These are phyloP conservation scores for Microcyclospora tardicrescens DNA, from an alignment of 2,329 filamentous ascomycete species.

Conservation along the genomic window DNA sequence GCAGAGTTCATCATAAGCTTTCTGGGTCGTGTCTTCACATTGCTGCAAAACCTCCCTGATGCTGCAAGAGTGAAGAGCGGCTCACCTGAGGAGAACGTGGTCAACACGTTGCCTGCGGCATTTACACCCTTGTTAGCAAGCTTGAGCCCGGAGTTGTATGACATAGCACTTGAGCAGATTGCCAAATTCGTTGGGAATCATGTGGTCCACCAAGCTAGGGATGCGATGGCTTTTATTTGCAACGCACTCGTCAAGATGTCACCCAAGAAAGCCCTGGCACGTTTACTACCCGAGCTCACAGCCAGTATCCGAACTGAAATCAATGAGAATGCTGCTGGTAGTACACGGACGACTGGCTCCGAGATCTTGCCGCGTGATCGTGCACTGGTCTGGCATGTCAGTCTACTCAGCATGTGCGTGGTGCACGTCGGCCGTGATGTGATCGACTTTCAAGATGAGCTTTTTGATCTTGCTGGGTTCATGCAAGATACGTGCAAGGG, in stretches of 20 bases:
- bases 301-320: slow-evolving; percentile 92
- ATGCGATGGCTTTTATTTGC: slow-evolving; percentile 97
- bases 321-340: slow-evolving; percentile 89
- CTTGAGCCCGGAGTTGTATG: slow-evolving; percentile 84
- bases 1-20: slow-evolving; percentile 85
- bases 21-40: slow-evolving; percentile 84
- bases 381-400: slow-evolving; percentile 91
- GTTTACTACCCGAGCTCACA: slow-evolving; percentile 80
- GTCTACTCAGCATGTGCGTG: slow-evolving; percentile 94
- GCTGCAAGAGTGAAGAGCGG: slow-evolving; percentile 75
- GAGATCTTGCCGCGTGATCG: slow-evolving; percentile 88
- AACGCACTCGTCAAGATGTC: slow-evolving; percentile 94
- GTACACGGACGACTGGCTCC: slow-evolving; percentile 80
- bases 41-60: slow-evolving; percentile 90
- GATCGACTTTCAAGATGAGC: slow-evolving; percentile 73
- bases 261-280: slow-evolving; percentile 81
- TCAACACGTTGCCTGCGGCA: slow-evolving; percentile 85
- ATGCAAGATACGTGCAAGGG: slow-evolving; percentile 96
- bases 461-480: slow-evolving; percentile 82
- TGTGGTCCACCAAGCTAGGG: slow-evolving; percentile 90
- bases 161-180: slow-evolving; percentile 82
- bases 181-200: slow-evolving; percentile 83
- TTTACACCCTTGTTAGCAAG: slow-evolving; percentile 83
- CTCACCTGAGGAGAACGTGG: slow-evolving; percentile 90
- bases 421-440: slow-evolving; percentile 90